Conservation (phyloP, 192 early-diverging fungal genomes). For the Coemansia sp. region DNA sequence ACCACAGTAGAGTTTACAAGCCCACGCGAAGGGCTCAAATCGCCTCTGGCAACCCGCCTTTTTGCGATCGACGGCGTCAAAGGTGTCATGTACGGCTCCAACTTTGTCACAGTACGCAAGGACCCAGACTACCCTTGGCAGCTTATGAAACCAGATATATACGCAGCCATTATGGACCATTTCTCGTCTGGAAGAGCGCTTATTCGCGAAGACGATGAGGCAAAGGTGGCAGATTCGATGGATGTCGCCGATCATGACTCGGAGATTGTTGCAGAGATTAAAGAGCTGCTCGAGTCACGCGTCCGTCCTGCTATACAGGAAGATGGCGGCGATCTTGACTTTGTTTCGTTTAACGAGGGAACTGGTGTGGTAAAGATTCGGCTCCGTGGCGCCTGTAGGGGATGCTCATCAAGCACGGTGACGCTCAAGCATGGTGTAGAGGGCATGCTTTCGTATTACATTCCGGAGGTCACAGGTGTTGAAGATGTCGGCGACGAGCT, state of each 20-base stretch:
- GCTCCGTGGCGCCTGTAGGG: constrained; percentile 92
- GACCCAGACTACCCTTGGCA: constrained; percentile 89
- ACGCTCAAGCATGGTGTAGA: constrained; percentile 99
- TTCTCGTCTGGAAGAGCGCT: constrained; percentile 86
- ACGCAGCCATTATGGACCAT: constrained; percentile 92
- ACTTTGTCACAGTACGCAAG: constrained; percentile 96
- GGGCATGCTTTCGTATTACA: constrained; percentile 98
- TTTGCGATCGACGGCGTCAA: constrained; percentile 92
- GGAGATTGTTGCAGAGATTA: constrained; percentile 96
- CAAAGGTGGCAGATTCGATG: constrained; percentile 12
- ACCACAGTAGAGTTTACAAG: constrained; percentile 80
- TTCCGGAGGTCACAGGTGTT: constrained; percentile 86
- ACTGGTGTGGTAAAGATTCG: constrained; percentile 86
- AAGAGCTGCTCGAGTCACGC: constrained; percentile 93
- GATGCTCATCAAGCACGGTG: constrained; percentile 83
- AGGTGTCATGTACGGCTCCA: constrained; percentile 86
- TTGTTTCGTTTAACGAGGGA: constrained; percentile 77
- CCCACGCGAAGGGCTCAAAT: constrained; percentile 68
- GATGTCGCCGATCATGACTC: constrained; percentile 71
- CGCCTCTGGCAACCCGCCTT: constrained; percentile 87
- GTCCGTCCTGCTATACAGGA: constrained; percentile 97
- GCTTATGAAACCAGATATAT: constrained; percentile 97
- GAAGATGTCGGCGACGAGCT: constrained; percentile 88
- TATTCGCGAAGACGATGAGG: constrained; percentile 54
- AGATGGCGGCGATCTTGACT: constrained; percentile 99